phyloP scores from a whole-genome alignment of 2,329 filamentous ascomycete genomes.

The Akanthomyces muscarius region DNA sequence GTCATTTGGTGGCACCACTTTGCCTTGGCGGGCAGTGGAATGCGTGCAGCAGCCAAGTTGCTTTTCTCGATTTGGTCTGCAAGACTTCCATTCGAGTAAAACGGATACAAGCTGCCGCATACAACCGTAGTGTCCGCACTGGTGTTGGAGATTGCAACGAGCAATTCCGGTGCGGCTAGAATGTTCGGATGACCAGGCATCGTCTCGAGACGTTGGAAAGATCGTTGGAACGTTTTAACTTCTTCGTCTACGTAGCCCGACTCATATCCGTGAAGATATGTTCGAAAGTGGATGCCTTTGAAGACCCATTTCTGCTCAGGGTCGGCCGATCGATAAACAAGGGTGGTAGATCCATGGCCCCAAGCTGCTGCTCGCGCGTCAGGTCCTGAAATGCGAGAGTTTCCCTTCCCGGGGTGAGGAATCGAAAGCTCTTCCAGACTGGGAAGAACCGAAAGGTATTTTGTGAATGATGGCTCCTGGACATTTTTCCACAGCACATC shows the following conservation, averaged over 20 bases:
- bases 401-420: not conserved
- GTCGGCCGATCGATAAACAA: not conserved
- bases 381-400: not conserved
- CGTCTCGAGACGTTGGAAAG: conserved; percentile 20
- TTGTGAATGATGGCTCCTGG: not conserved
- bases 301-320: conserved; percentile 12
- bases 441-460: not conserved
- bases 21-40: conserved; percentile 20
- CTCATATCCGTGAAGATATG: not conserved
- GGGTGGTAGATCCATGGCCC: not conserved
- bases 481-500: not conserved
- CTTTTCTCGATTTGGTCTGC: conserved; percentile 19
- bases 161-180: conserved; percentile 17
- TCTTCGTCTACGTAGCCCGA: conserved; percentile 9
- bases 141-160: conserved; percentile 15
- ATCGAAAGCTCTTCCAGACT: not conserved
- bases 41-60: conserved; percentile 15
- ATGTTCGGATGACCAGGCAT: conserved; percentile 23
- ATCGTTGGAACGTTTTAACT: conserved; percentile 4
- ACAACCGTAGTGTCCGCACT: not conserved
- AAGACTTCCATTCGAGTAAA: conserved; percentile 18
- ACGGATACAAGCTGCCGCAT: conserved; percentile 21
- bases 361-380: not conserved
- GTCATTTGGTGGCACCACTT: conserved; percentile 26
- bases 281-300: conserved; percentile 20